Percentiles rank a stretch among this genome's conserved stretches.
These are phyloP conservation scores for Trifolium subterraneum DNA, from an alignment of 306 rosid species.

Conservation along the genomic window DNA sequence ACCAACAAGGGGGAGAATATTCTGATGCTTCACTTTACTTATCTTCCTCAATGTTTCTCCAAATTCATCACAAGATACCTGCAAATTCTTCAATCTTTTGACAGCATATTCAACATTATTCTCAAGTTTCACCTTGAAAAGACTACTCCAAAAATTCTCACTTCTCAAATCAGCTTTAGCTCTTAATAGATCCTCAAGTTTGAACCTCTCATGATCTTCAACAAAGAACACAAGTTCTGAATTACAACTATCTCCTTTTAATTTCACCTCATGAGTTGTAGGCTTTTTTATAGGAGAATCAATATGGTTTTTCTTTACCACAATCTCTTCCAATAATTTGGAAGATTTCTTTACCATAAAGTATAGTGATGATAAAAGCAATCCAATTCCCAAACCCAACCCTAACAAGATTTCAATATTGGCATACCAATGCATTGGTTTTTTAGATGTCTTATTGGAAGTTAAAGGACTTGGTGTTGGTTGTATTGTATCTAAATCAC, in stretches of 20 bases:
- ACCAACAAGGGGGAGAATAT: conserved; percentile 71
- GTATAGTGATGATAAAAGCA: conserved; percentile 45
- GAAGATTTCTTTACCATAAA: conserved; percentile 44
- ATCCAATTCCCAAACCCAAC: conserved; percentile 37
- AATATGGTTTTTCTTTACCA: conserved; percentile 32
- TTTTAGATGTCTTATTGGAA: neutral
- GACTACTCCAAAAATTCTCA: conserved; percentile 61
- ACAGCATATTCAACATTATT: conserved; percentile 64
- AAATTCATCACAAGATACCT: conserved; percentile 65
- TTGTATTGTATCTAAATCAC: neutral
- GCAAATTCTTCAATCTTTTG: conserved; percentile 73
- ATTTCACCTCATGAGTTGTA: conserved; percentile 29
- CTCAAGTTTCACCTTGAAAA: conserved; percentile 67
- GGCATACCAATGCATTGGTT: neutral
- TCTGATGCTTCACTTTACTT: conserved; percentile 63
- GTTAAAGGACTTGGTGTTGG: conserved; percentile 34
- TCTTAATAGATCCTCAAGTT: conserved; percentile 65
- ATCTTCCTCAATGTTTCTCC: conserved; percentile 55
- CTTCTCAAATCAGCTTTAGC: conserved; percentile 69
- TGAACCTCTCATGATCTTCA: conserved; percentile 65
- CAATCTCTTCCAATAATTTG: conserved; percentile 12
- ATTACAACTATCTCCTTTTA: neutral
- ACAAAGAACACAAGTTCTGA: conserved; percentile 74
- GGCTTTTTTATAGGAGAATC: conserved; percentile 44
- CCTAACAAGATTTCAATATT: neutral